A percentile compares a stretch with the other conserved stretches of the same genome.
Evolutionary conservation across 2,329 filamentous ascomycete species (phyloP).

Genomic region (Pestalotiopsis sp.): DNA sequence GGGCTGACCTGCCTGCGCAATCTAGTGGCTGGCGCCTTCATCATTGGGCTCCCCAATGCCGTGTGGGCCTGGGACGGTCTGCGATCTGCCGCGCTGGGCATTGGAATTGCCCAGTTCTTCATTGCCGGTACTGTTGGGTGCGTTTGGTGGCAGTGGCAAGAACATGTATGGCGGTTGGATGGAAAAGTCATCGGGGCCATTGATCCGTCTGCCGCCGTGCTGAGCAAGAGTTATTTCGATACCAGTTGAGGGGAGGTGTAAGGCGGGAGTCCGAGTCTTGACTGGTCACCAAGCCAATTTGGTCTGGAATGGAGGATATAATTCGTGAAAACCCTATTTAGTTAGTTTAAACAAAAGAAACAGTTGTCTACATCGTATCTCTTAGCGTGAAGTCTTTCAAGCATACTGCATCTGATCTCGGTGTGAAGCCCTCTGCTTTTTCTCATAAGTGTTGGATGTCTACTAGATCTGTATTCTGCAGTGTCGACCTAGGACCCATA

Average conservation of each 20-base stretch:
- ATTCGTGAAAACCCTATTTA: too few relatives aligned
- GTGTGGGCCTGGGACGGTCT: conserved; percentile 37
- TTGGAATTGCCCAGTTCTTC: conserved; percentile 41
- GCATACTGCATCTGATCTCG: too few relatives aligned
- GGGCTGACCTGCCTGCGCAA: conserved; percentile 41
- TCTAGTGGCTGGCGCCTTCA: conserved; percentile 42
- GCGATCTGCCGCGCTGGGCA: conserved; percentile 36
- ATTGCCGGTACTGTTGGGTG: conserved; percentile 33
- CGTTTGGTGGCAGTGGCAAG: conserved; percentile 43
- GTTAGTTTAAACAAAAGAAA: too few relatives aligned
- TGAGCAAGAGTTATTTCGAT: conserved; percentile 47
- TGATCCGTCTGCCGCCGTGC: conserved; percentile 43
- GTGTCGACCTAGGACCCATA: too few relatives aligned
- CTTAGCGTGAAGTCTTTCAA: too few relatives aligned
- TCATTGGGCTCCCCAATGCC: conserved; percentile 40
- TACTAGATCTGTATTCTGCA: too few relatives aligned
- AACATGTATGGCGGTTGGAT: conserved; percentile 42
- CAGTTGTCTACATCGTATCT: too few relatives aligned
- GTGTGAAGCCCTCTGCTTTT: too few relatives aligned
- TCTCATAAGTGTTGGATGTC: too few relatives aligned
- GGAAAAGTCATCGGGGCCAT: conserved; percentile 48
- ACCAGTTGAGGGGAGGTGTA: conserved; percentile 5
- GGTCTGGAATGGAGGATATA: background rate
- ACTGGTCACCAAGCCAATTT: background rate
- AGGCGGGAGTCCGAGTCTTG: background rate